Conservation (phyloP, 169 alveolate genomes). For the Nephromyces sp. region DNA sequence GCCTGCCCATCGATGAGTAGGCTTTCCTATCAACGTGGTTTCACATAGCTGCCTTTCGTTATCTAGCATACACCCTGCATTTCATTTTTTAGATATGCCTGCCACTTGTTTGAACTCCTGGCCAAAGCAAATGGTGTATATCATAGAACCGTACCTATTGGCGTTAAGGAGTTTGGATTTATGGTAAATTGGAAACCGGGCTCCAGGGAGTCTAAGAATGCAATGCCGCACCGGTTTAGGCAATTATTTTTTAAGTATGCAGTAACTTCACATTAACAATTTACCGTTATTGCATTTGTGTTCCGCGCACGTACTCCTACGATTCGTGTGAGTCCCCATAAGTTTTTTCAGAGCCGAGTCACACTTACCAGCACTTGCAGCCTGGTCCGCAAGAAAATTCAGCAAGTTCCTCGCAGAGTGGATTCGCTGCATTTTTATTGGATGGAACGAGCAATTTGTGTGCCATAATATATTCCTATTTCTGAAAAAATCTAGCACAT, state of each 20-base stretch:
- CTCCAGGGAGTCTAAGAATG: background rate
- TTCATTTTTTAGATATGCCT: no score
- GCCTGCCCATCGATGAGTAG: no score
- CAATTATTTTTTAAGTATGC: no score
- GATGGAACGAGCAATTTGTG: no score
- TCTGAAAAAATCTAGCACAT: background rate
- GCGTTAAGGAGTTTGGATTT: background rate
- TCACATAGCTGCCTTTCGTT: no score
- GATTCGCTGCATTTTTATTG: conserved; percentile 3
- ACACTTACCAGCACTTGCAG: conserved; percentile 23
- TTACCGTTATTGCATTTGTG: background rate
- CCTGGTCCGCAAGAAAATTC: conserved; percentile 6
- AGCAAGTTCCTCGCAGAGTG: conserved; percentile 26
- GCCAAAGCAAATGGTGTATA: no score
- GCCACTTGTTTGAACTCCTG: no score
- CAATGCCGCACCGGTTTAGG: no score
- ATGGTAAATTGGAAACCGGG: background rate
- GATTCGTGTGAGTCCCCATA: background rate
- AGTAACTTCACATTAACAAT: no score
- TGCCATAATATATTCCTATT: background rate
- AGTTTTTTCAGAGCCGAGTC: background rate
- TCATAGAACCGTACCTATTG: no score
- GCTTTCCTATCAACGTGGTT: no score
- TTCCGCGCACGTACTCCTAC: conserved; percentile 13
- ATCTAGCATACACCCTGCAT: background rate